Evolutionary conservation across 2,329 filamentous ascomycete species (phyloP).

Genomic region (Anisogramma anomala): DNA sequence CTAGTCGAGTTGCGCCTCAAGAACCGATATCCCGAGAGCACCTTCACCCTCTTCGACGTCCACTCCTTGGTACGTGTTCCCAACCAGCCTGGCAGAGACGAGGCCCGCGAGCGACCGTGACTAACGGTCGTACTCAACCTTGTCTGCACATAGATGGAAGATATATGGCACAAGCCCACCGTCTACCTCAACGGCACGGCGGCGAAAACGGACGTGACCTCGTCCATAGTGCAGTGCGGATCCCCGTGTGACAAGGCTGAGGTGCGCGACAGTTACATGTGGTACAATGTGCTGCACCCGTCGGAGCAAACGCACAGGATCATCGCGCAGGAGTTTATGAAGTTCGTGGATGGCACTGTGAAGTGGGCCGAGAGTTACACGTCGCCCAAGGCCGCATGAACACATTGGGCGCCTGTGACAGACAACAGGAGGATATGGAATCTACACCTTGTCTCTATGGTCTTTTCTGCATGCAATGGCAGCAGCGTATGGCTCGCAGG

Average conservation of each 20-base stretch:
- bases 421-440: no score
- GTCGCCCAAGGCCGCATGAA: neutral
- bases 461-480: no score
- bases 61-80: conserved; percentile 37
- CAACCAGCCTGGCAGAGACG: no score
- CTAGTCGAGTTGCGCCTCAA: conserved; percentile 32
- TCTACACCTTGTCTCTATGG: no score
- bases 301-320: conserved; percentile 41
- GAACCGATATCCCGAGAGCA: conserved; percentile 34
- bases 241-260: conserved; percentile 24
- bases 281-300: conserved; percentile 48
- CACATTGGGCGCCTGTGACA: no score
- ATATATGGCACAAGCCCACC: conserved; percentile 41
- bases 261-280: conserved; percentile 35
- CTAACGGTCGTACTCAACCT: neutral
- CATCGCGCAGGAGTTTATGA: conserved; percentile 41
- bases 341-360: conserved; percentile 33
- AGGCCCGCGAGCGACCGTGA: no score
- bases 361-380: conserved; percentile 13
- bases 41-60: conserved; percentile 44
- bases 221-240: conserved; percentile 34
- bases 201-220: conserved; percentile 40
- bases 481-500: no score
- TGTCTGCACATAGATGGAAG: conserved; percentile 29
- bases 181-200: conserved; percentile 42